Conservation (phyloP, 306 rosid species). For the Cercis canadensis region DNA sequence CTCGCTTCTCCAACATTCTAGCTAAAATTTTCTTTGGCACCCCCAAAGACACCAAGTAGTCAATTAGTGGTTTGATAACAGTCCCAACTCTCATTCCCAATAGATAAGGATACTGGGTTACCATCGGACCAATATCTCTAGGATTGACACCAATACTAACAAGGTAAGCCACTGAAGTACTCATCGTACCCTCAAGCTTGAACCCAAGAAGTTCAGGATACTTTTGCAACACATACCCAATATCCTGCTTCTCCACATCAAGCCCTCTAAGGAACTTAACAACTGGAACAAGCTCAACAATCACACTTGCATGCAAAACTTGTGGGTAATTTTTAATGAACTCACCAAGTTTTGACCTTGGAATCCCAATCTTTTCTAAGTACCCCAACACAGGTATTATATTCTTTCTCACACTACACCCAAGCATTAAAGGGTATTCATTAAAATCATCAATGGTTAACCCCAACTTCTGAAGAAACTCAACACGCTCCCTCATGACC, state of each 20-base stretch:
- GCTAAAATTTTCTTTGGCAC: slow-evolving; percentile 83
- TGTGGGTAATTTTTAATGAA: slow-evolving; percentile 81
- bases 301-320: slow-evolving; percentile 90
- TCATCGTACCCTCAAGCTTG: slow-evolving; percentile 97
- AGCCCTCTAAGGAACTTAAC: slow-evolving; percentile 87
- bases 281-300: slow-evolving; percentile 95
- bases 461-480: slow-evolving; percentile 83
- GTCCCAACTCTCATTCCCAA: slow-evolving; percentile 98
- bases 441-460: slow-evolving; percentile 77
- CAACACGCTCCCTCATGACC: slow-evolving; percentile 84
- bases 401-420: slow-evolving; percentile 85
- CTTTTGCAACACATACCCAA: slow-evolving; percentile 85
- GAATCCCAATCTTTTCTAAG: slow-evolving; percentile 88
- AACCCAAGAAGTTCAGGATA: slow-evolving; percentile 94
- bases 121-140: slow-evolving; percentile 95
- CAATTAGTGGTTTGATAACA: slow-evolving; percentile 76
- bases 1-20: slow-evolving; percentile 87
- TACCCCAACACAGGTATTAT: slow-evolving; percentile 85
- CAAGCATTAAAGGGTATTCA: slow-evolving; percentile 79
- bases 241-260: slow-evolving; percentile 83
- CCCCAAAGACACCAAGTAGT: slow-evolving; percentile 70
- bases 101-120: slow-evolving; percentile 81
- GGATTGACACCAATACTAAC: slow-evolving; percentile 90
- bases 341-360: slow-evolving; percentile 73
- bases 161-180: slow-evolving; percentile 93